Conservation (phyloP, 805 yeast species). For the Candida koratica region DNA sequence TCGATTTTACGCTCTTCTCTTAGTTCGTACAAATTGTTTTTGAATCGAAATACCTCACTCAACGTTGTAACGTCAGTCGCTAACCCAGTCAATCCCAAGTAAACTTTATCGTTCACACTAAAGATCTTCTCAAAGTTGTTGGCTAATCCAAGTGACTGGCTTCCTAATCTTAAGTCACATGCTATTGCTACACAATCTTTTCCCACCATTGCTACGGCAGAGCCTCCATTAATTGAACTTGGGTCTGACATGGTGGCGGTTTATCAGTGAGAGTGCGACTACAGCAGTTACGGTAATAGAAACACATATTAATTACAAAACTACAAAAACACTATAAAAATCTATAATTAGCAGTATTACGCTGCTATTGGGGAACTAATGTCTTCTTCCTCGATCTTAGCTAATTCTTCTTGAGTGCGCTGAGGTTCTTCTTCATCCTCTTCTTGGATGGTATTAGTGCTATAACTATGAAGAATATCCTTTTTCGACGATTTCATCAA, state of each 20-base stretch:
- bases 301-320: too few species aligned
- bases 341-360: too few species aligned
- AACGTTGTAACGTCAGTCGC: slow-evolving; percentile 92
- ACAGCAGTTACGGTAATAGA: too few species aligned
- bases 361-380: too few species aligned
- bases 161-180: slow-evolving; percentile 88
- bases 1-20: slow-evolving; percentile 89
- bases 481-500: slow-evolving; percentile 22
- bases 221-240: slow-evolving; percentile 80
- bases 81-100: slow-evolving; percentile 88
- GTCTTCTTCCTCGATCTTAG: not conserved
- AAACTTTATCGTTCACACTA: slow-evolving; percentile 73
- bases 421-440: slow-evolving; percentile 33
- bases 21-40: slow-evolving; percentile 83
- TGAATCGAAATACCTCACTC: slow-evolving; percentile 73
- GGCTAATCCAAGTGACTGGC: slow-evolving; percentile 87
- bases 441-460: slow-evolving; percentile 37
- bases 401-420: not conserved
- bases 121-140: slow-evolving; percentile 92
- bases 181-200: slow-evolving; percentile 98
- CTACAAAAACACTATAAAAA: too few species aligned
- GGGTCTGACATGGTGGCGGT: slow-evolving; percentile 59
- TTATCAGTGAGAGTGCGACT: slow-evolving; percentile 4
- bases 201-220: slow-evolving; percentile 98
- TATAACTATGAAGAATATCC: slow-evolving; percentile 27